Percentiles rank a stretch among this genome's conserved stretches.
Evolutionary conservation across 805 yeast genomes (phyloP).

Genomic region (Hanseniaspora thailandica): DNA sequence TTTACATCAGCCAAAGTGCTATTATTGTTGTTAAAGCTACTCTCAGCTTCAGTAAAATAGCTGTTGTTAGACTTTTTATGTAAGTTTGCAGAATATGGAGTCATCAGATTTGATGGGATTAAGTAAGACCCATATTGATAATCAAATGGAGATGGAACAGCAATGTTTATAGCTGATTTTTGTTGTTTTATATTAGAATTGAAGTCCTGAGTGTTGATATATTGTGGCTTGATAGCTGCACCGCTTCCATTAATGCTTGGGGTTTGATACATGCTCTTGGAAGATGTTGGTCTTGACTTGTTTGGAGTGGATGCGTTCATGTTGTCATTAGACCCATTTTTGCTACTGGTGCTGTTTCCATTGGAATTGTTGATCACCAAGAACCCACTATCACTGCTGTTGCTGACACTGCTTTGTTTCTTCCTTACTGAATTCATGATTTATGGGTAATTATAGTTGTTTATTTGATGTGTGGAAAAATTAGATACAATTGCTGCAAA

Average conservation of each 20-base stretch:
- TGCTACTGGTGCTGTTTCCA: slow-evolving; percentile 8
- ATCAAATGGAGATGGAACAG: slow-evolving; percentile 48
- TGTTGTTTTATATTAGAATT: not conserved
- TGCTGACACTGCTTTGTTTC: not conserved
- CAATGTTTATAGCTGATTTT: slow-evolving; percentile 9
- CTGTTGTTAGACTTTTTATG: not conserved
- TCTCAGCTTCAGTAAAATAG: not conserved
- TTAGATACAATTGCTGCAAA: too few relatives aligned
- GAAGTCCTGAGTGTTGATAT: not conserved
- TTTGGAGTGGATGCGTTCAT: slow-evolving; percentile 15
- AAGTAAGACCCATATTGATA: slow-evolving; percentile 47
- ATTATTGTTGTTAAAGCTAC: not conserved
- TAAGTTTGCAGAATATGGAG: slow-evolving; percentile 8
- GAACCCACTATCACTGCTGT: not conserved
- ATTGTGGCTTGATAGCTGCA: not conserved
- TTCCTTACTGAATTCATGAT: not conserved
- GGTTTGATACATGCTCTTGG: not conserved
- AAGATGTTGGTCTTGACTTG: not conserved
- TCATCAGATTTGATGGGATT: slow-evolving; percentile 50
- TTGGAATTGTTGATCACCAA: slow-evolving; percentile 5
- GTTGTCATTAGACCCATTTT: slow-evolving; percentile 5
- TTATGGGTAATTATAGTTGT: too few relatives aligned
- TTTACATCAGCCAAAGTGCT: not conserved
- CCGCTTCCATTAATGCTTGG: not conserved
- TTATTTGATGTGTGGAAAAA: too few relatives aligned